phyloP scores from a whole-genome alignment of 2,329 filamentous ascomycete genomes.

The Calonectria henricotiae region DNA sequence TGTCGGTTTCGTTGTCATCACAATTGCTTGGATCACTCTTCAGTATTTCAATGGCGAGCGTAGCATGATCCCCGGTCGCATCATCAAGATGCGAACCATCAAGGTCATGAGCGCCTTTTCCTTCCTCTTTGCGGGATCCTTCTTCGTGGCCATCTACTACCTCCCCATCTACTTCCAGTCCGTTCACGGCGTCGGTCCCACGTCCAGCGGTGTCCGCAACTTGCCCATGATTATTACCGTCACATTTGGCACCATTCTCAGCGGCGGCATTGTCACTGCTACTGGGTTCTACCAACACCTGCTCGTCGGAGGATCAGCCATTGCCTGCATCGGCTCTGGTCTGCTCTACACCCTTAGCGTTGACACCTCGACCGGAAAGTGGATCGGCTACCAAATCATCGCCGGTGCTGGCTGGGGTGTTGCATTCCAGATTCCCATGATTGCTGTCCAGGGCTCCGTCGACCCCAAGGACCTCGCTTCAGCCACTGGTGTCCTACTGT shows the following conservation, averaged over 20 bases:
- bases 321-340: constrained; percentile 64
- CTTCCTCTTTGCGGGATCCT: constrained; percentile 63
- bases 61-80: constrained; percentile 61
- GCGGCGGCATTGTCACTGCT: constrained; percentile 59
- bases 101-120: constrained; percentile 58
- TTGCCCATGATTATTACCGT: constrained; percentile 65
- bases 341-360: constrained; percentile 62
- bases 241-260: constrained; percentile 60
- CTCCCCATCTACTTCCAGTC: constrained; percentile 66
- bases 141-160: constrained; percentile 65
- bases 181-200: constrained; percentile 61
- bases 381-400: constrained; percentile 71
- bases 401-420: constrained; percentile 66
- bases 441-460: constrained; percentile 64
- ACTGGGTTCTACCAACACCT: constrained; percentile 64
- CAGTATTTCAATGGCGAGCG: constrained; percentile 65
- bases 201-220: constrained; percentile 62
- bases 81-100: constrained; percentile 61
- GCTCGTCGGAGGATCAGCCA: constrained; percentile 63
- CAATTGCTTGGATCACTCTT: constrained; percentile 56
- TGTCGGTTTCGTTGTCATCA: constrained; percentile 59
- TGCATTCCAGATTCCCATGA: constrained; percentile 68
- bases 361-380: constrained; percentile 60
- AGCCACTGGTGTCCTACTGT: constrained; percentile 66
- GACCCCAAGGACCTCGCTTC: constrained; percentile 63